Evolutionary conservation across 495 filamentous ascomycete genomes (phyloP).

Genomic region (Neurospora tetraspora): DNA sequence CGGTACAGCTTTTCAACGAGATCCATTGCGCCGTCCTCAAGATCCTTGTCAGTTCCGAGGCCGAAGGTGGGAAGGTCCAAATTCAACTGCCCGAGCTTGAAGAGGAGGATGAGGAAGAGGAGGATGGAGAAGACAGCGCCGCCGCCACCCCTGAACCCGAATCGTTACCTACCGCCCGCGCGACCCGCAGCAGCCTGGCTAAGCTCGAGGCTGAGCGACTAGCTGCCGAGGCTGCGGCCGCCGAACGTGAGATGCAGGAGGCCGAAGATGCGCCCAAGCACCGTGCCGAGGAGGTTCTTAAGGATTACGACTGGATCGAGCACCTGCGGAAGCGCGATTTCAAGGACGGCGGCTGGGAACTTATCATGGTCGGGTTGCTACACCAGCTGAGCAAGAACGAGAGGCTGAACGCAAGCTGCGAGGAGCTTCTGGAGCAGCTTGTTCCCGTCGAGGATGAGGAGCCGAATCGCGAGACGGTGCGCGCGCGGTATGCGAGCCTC

Average conservation of each 20-base stretch:
- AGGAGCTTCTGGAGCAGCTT: conserved; percentile 67
- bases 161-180: conserved; percentile 53
- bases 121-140: conserved; percentile 49
- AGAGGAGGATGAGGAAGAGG: conserved; percentile 54
- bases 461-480: conserved; percentile 62
- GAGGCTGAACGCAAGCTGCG: conserved; percentile 59
- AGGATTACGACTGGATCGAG: conserved; percentile 72
- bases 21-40: conserved; percentile 88
- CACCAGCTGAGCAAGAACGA: conserved; percentile 71
- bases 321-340: conserved; percentile 76
- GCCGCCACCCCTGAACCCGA: conserved; percentile 59
- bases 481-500: conserved; percentile 56
- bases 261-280: conserved; percentile 42
- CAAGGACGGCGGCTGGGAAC: conserved; percentile 80
- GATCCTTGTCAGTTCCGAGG: conserved; percentile 64
- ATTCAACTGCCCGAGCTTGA: conserved; percentile 70
- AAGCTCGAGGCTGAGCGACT: conserved; percentile 64
- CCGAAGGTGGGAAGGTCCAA: conserved; percentile 67
- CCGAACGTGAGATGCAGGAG: conserved; percentile 30
- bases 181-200: conserved; percentile 74
- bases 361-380: conserved; percentile 78
- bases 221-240: conserved; percentile 42
- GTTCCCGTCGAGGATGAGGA: conserved; percentile 60
- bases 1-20: conserved; percentile 83
- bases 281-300: conserved; percentile 70